Evolutionary conservation across 106 monocot species (phyloP).

Genomic region (Dendrobium catenatum): DNA sequence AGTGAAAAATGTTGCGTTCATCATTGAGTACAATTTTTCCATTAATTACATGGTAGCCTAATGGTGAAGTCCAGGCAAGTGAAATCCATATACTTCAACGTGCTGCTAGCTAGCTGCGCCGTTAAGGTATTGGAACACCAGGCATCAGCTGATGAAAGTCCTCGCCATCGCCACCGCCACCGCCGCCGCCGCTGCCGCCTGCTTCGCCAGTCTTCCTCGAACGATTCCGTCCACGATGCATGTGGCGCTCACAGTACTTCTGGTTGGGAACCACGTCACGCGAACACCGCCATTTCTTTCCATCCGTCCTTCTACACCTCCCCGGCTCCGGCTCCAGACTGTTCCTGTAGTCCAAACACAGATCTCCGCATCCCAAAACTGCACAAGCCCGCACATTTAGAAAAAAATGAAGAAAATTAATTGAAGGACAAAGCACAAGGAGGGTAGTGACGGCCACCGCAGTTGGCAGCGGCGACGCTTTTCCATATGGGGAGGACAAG

Average conservation of each 20-base stretch:
- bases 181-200: neutral
- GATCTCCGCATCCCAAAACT: slow-evolving; percentile 47
- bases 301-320: slow-evolving; percentile 68
- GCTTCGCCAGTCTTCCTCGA: slow-evolving; percentile 87
- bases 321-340: slow-evolving; percentile 83
- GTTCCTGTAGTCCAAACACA: slow-evolving; percentile 56
- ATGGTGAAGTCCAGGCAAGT: neutral
- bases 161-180: neutral
- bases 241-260: slow-evolving; percentile 89
- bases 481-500: slow-evolving; percentile 88
- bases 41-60: too few species aligned
- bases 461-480: slow-evolving; percentile 53
- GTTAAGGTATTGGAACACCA: too few species aligned
- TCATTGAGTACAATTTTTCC: too few species aligned
- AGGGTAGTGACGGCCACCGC: slow-evolving; percentile 30
- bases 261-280: slow-evolving; percentile 55
- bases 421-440: slow-evolving; percentile 21
- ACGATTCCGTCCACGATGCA: slow-evolving; percentile 63
- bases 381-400: neutral
- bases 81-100: neutral
- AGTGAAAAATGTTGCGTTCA: too few species aligned
- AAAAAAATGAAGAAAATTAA: neutral
- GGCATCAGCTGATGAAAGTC: too few species aligned
- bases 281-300: slow-evolving; percentile 85
- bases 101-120: too few species aligned